Percentiles rank a stretch among this genome's conserved stretches.
Evolutionary conservation across 164 flowering plant species (phyloP).

Genomic region (Aristolochia contorta): DNA sequence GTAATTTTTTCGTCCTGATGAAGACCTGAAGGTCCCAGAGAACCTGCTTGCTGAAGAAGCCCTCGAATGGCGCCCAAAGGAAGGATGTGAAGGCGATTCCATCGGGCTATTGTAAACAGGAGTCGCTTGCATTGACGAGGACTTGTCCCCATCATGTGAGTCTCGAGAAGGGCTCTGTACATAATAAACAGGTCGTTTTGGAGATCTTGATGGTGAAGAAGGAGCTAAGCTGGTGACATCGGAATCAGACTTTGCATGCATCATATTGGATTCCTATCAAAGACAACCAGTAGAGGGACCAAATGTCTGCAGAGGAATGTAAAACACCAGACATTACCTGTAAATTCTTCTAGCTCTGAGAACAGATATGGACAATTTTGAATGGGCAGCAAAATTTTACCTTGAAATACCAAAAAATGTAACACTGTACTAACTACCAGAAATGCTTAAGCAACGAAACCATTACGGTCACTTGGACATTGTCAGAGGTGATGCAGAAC

Average conservation of each 20-base stretch:
- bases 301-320: background rate
- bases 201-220: constrained; percentile 91
- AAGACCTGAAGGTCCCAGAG: constrained; percentile 80
- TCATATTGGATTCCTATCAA: constrained; percentile 19
- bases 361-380: no score
- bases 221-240: constrained; percentile 86
- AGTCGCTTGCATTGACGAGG: constrained; percentile 81
- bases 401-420: no score
- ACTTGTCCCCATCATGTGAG: constrained; percentile 95
- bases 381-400: no score
- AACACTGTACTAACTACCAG: no score
- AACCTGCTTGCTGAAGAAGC: constrained; percentile 86
- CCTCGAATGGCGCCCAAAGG: constrained; percentile 79
- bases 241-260: constrained; percentile 81
- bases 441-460: no score
- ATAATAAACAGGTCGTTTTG: constrained; percentile 68
- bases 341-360: no score
- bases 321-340: no score
- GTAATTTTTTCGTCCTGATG: constrained; percentile 60
- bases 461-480: no score
- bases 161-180: constrained; percentile 96
- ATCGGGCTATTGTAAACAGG: constrained; percentile 72
- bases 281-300: background rate
- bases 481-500: no score
- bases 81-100: constrained; percentile 97